Base-by-base conservation (phyloP, 1,284 basidiomycete genomes). In the Leccinum subrobustum region DNA sequence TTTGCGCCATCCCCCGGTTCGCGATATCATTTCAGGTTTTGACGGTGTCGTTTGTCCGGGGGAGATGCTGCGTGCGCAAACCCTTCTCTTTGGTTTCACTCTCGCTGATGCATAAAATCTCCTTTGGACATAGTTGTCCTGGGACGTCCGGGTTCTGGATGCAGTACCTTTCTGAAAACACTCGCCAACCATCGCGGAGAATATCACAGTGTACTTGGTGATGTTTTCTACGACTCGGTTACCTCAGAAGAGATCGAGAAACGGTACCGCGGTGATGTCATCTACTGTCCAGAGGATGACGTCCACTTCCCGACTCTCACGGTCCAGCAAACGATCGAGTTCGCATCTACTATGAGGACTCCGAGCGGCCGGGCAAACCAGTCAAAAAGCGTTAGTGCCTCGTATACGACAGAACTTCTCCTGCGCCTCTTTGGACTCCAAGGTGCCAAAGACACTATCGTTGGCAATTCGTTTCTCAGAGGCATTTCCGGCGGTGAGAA, bases 401-500 rank as follows among this genome's bases (percentile, higher is more conserved):
- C 63, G 5, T 75, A 74, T 60, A 75, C 83, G 27, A 81, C 83
- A 1, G 82, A 86, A 48, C 75, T 86, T 3, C 71, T 89, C 14
- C 77, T 83, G 67, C 88, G 85, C 6, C 82, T 90, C 18, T 88
- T 93, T 64, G 89, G 91, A 11, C 78, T 95, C 55, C 77, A 78
- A 18, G 89, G 90, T 65, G 79, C 76, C 2, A 76, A 75, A 61
- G 71, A 82, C 48, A 87, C 84, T 0, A 77, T 79, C 4, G 87
- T 95, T 50, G 93, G 93, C 3, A 83, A 93, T 73, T 86, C 85
- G 3, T 80, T 82, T 11, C 80, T 92, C 2, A 79, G 91, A 12
- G 93, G 92, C 57, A 85, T 94, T 1, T 88, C 86, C 47, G 93
- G 92, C 29, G 93, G 93, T 11, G 88, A 92, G 75, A 84, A 83